Percentiles rank a stretch among this genome's conserved stretches.
Evolutionary conservation across 805 yeast species (phyloP).

Genomic region (Cyberlindnera euphorbiae): DNA sequence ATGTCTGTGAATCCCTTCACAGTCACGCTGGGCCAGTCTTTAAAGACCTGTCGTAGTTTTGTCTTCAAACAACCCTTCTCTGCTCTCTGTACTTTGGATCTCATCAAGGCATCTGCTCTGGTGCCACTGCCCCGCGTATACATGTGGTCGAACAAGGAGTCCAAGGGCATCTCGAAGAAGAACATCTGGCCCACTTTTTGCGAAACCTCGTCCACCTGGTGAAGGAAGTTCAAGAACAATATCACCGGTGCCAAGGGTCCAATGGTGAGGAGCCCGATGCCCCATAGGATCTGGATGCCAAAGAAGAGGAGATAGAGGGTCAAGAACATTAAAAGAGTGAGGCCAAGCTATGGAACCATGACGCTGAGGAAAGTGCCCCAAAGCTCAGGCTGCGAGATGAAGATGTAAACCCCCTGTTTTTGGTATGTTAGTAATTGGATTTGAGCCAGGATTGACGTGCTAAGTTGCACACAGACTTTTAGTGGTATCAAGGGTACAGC

Average conservation of each 20-base stretch:
- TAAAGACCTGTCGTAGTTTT: not conserved
- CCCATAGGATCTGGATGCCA: slow-evolving; percentile 5
- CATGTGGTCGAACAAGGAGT: slow-evolving; percentile 11
- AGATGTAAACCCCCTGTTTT: slow-evolving; percentile 7
- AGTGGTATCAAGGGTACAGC: slow-evolving; percentile 3
- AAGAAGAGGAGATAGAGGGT: slow-evolving; percentile 5
- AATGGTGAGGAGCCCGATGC: slow-evolving; percentile 1
- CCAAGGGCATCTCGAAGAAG: slow-evolving; percentile 8
- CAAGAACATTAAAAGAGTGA: slow-evolving; percentile 5
- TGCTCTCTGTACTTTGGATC: slow-evolving; percentile 5
- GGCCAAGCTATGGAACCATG: slow-evolving; percentile 4
- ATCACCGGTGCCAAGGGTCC: slow-evolving; percentile 11
- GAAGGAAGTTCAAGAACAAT: slow-evolving; percentile 7
- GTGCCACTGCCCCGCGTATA: slow-evolving; percentile 1
- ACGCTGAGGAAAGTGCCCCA: slow-evolving; percentile 10
- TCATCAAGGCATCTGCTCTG: slow-evolving; percentile 3
- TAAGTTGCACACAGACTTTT: too few species aligned
- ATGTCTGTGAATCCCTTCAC: slow-evolving; percentile 4
- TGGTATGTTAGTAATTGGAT: too few species aligned
- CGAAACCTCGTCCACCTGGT: slow-evolving; percentile 6
- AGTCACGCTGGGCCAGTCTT: slow-evolving; percentile 4
- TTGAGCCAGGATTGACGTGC: too few species aligned
- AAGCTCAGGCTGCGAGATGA: slow-evolving; percentile 6
- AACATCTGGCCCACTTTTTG: slow-evolving; percentile 10
- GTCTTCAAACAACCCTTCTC: not conserved